These are phyloP conservation scores for Chlorella sp. DNA, from an alignment of 139 green algal genomes.

Conservation along the genomic window DNA sequence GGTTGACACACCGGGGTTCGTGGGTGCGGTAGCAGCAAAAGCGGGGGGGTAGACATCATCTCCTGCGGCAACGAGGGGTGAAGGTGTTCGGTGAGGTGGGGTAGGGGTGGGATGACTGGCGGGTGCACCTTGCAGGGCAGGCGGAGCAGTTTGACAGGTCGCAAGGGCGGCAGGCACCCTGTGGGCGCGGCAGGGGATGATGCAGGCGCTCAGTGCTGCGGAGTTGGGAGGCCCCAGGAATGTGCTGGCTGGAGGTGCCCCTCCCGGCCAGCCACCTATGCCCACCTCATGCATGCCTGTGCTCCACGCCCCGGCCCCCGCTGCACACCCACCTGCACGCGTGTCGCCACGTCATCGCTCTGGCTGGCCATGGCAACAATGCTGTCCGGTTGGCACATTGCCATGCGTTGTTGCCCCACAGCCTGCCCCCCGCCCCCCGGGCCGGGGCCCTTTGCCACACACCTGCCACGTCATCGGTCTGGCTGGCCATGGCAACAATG, in stretches of 20 bases:
- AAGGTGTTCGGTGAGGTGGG: too few species aligned
- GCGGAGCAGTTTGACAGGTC: neutral
- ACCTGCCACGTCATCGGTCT: conserved; percentile 49
- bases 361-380: conserved; percentile 66
- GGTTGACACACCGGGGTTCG: too few species aligned
- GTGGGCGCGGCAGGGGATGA: neutral
- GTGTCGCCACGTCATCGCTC: conserved; percentile 44
- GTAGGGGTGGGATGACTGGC: neutral
- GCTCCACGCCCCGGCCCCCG: too few species aligned
- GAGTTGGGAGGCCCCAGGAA: too few species aligned
- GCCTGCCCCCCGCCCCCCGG: neutral
- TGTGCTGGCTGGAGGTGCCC: too few species aligned
- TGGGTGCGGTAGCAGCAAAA: neutral
- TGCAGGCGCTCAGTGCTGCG: too few species aligned
- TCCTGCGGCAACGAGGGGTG: too few species aligned
- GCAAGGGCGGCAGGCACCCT: neutral
- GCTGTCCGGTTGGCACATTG: conserved; percentile 54
- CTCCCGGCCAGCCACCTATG: too few species aligned
- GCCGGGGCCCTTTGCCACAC: neutral
- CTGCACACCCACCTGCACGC: conserved; percentile 19
- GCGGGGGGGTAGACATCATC: too few species aligned
- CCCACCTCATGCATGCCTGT: too few species aligned
- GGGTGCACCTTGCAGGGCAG: neutral
- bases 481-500: conserved; percentile 66
- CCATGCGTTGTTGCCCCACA: too few species aligned